phyloP scores from a whole-genome alignment of 2,329 filamentous ascomycete genomes.

The Fusarium haematococcum region DNA sequence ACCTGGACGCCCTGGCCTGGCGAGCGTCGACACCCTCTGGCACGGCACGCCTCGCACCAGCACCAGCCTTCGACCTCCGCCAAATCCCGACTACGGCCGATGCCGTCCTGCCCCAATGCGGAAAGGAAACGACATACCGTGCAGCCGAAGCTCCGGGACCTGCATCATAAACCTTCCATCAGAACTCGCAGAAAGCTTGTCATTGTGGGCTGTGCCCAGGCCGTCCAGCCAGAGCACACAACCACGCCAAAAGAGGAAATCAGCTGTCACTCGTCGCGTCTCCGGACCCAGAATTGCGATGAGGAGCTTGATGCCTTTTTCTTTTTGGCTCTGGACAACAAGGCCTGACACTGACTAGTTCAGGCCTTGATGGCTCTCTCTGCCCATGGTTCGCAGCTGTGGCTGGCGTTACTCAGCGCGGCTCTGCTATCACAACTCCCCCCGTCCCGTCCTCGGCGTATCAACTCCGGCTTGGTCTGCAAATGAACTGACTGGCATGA shows the following conservation, averaged over 20 bases:
- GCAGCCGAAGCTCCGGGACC: slow-evolving; percentile 45
- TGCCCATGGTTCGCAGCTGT: not conserved
- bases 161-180: slow-evolving; percentile 37
- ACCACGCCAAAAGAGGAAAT: slow-evolving; percentile 45
- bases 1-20: not conserved
- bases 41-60: not conserved
- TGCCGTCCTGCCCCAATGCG: slow-evolving; percentile 43
- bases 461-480: slow-evolving; percentile 2
- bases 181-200: slow-evolving; percentile 42
- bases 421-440: not conserved
- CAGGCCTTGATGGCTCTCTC: not conserved
- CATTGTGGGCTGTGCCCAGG: slow-evolving; percentile 16
- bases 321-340: not conserved
- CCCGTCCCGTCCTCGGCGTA: not conserved
- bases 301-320: slow-evolving; percentile 15
- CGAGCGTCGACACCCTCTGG: not conserved
- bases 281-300: slow-evolving; percentile 11
- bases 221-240: slow-evolving; percentile 42
- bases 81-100: slow-evolving; percentile 38
- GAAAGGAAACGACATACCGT: slow-evolving; percentile 49
- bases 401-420: not conserved
- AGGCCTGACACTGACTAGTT: not conserved
- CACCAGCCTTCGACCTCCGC: not conserved
- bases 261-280: slow-evolving; percentile 29
- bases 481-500: slow-evolving; percentile 2